Conservation (phyloP, 2,329 filamentous ascomycete species). For the Nannizziopsis arthrosporioides region DNA sequence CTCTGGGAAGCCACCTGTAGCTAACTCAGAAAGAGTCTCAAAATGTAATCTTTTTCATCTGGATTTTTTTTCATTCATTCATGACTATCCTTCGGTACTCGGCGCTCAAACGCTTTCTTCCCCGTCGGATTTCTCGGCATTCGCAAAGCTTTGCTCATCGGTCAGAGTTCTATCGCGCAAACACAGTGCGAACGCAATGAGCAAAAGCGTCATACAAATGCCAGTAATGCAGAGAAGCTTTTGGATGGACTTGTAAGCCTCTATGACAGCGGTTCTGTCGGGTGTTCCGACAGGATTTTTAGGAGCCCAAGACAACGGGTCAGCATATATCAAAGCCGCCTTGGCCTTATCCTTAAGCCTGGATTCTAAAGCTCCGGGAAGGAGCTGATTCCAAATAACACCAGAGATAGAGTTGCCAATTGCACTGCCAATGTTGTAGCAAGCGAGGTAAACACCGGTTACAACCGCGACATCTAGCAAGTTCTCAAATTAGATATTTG, state of each 20-base stretch:
- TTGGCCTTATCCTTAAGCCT: conserved; percentile 31
- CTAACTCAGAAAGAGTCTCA: too few species aligned
- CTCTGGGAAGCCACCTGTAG: too few species aligned
- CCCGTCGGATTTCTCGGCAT: conserved; percentile 27
- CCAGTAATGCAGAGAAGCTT: conserved; percentile 41
- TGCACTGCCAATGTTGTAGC: conserved; percentile 52
- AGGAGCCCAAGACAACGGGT: conserved; percentile 31
- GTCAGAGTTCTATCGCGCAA: conserved; percentile 38
- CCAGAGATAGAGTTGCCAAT: conserved; percentile 51
- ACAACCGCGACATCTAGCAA: conserved; percentile 47
- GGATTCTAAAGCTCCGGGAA: conserved; percentile 37
- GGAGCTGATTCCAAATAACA: conserved; percentile 50
- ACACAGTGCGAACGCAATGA: conserved; percentile 37
- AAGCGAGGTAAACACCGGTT: conserved; percentile 51
- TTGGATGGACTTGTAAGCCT: conserved; percentile 38
- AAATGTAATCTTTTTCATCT: not conserved
- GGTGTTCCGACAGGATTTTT: conserved; percentile 36
- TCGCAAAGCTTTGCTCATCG: conserved; percentile 36
- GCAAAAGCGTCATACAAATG: conserved; percentile 37
- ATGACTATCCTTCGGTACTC: not conserved
- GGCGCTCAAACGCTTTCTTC: too few species aligned
- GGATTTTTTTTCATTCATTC: not conserved
- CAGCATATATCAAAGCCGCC: conserved; percentile 32
- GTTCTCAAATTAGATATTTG: conserved; percentile 2
- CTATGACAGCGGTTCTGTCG: conserved; percentile 34